phyloP scores from a whole-genome alignment of 305 asterid genomes.

The Solanum hybrid region DNA sequence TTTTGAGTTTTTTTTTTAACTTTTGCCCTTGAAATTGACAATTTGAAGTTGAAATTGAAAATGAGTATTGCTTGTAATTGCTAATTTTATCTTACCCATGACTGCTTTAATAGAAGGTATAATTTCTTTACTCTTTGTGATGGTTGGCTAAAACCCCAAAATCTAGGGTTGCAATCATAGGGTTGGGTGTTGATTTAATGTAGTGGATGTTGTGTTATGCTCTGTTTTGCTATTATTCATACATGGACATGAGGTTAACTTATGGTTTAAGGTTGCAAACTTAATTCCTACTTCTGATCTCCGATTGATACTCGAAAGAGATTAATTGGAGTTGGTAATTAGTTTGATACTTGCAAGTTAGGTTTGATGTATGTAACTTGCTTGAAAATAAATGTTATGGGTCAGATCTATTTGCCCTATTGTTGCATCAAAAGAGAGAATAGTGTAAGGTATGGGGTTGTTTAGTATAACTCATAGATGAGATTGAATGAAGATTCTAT shows the following conservation, averaged over 20 bases:
- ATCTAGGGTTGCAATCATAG: not conserved
- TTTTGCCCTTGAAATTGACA: not conserved
- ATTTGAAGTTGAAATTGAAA: not conserved
- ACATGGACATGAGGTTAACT: not conserved
- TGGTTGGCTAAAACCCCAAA: not conserved
- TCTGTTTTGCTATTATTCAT: not conserved
- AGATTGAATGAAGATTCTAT: not conserved
- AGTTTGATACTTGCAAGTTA: not conserved
- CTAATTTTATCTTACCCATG: not conserved
- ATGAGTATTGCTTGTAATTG: not conserved
- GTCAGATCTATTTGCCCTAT: not conserved
- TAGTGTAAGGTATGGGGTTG: not conserved
- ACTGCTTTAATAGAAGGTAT: not conserved
- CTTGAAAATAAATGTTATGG: not conserved
- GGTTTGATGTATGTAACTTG: not conserved
- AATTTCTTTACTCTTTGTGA: not conserved
- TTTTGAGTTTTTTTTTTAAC: not conserved
- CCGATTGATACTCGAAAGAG: not conserved
- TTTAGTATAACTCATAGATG: not conserved
- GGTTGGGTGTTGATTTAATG: not conserved
- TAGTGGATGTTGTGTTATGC: not conserved
- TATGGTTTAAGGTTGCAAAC: not conserved
- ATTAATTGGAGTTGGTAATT: not conserved
- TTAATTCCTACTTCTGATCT: not conserved
- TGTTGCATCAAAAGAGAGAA: not conserved